Conservation (phyloP, 306 rosid genomes). For the Casuarina cunninghamiana region DNA sequence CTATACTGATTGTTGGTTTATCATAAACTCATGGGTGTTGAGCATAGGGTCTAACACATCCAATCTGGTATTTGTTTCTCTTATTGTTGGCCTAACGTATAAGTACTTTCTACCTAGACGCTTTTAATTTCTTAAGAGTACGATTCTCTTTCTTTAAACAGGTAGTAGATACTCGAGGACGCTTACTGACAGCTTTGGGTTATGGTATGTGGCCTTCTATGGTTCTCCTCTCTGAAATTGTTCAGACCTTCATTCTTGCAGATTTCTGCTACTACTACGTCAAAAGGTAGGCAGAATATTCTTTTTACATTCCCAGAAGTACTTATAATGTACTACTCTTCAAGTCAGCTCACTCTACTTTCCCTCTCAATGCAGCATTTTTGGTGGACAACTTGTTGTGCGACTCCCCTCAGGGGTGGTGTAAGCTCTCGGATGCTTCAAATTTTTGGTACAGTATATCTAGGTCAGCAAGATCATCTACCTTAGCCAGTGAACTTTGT, state of each 20-base stretch:
- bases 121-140: neutral
- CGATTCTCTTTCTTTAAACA: slow-evolving; percentile 23
- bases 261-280: slow-evolving; percentile 83
- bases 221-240: slow-evolving; percentile 72
- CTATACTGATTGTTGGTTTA: neutral
- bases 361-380: slow-evolving; percentile 47
- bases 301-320: slow-evolving; percentile 4
- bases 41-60: neutral
- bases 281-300: slow-evolving; percentile 47
- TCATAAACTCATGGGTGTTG: neutral
- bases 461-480: neutral
- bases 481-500: neutral
- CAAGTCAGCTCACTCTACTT: slow-evolving; percentile 20
- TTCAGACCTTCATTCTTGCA: slow-evolving; percentile 79
- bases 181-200: slow-evolving; percentile 63
- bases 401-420: slow-evolving; percentile 80
- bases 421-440: slow-evolving; percentile 26
- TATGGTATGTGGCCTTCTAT: slow-evolving; percentile 76
- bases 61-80: neutral
- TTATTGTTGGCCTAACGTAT: neutral
- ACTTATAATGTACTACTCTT: neutral
- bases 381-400: slow-evolving; percentile 72
- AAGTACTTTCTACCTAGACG: neutral
- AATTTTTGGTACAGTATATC: slow-evolving; percentile 9
- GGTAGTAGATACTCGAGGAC: slow-evolving; percentile 69